Evolutionary conservation across 2,329 filamentous ascomycete species (phyloP).

Genomic region (Nigrograna mackinnonii): DNA sequence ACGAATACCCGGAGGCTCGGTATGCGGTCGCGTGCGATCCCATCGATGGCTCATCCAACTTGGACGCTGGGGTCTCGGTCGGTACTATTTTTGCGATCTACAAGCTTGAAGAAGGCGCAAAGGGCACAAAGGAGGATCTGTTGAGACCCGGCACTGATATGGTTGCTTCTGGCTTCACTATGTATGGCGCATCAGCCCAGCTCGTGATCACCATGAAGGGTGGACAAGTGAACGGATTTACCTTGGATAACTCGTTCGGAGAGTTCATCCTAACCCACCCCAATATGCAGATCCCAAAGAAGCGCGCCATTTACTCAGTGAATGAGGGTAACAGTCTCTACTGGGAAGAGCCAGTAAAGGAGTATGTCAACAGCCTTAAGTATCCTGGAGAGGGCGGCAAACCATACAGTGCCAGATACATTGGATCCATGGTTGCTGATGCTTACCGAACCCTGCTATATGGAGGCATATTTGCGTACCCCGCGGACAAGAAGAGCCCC

Average conservation of each 20-base stretch:
- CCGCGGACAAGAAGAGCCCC: slow-evolving; percentile 95
- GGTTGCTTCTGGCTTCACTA: slow-evolving; percentile 96
- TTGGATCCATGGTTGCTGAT: slow-evolving; percentile 97
- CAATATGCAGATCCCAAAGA: slow-evolving; percentile 82
- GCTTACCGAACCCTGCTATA: slow-evolving; percentile 95
- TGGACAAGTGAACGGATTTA: slow-evolving; percentile 94
- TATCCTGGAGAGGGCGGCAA: slow-evolving; percentile 73
- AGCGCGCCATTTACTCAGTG: slow-evolving; percentile 89
- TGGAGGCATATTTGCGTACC: slow-evolving; percentile 96
- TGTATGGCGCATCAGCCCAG: slow-evolving; percentile 97
- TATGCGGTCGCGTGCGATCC: slow-evolving; percentile 98
- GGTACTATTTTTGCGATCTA: slow-evolving; percentile 97
- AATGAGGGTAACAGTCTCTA: slow-evolving; percentile 98
- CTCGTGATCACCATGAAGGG: slow-evolving; percentile 96
- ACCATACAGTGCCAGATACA: slow-evolving; percentile 94
- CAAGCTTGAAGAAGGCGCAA: slow-evolving; percentile 78
- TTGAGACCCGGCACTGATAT: slow-evolving; percentile 89
- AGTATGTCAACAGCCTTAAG: slow-evolving; percentile 91
- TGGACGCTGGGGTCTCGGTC: slow-evolving; percentile 96
- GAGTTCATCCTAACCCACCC: slow-evolving; percentile 99
- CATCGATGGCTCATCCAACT: slow-evolving; percentile 96
- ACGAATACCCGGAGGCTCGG: slow-evolving; percentile 71
- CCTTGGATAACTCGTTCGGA: slow-evolving; percentile 91
- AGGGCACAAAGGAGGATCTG: slow-evolving; percentile 80
- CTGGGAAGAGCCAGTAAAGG: slow-evolving; percentile 86